Evolutionary conservation across 2,329 filamentous ascomycete species (phyloP), one percentile per base, ranked within the genome.

Genomic region (Aureobasidium sp.): DNA sequence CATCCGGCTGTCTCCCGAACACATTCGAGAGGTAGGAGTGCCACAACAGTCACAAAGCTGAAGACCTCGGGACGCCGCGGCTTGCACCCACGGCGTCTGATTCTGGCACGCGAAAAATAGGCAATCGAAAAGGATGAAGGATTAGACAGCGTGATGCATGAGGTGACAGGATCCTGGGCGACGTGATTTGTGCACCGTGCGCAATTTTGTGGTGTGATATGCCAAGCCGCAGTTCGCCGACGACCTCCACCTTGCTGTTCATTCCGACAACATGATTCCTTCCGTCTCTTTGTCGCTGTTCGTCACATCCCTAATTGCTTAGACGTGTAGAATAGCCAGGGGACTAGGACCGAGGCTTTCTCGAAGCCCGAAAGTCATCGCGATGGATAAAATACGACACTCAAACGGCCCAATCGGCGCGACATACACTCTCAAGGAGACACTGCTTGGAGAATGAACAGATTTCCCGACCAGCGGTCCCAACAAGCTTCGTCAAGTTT

Each of bases 161-260:
- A 55, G 50, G 60, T 64, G 60, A 64, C 50, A 43, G 38, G 40
- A 36, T 7, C 20, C 40, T 47, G n/a, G 23, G 36, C 40, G 40
- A 50, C 60, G 60, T 64, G 60, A 64, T 47, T 25, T n/a, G 36
- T 55, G 60, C 25, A 20, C 50, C 27, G 48, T 54, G 60, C 60
- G 25, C 36, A 9, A 2, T 15, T 9, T 27, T 27, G 60, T 64
- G 60, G 60, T 64, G 60, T 64, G 60, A 64, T 55, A 23, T 47
- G 48, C 60, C 60, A 64, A 64, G 60, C 55, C 48, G 50, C 50
- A 36, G 36, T 7, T 15, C 31, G 50, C 50, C 50, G 50, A 53
- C 31, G 16, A 48, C 45, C 45, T 48, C 8, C 23, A 23, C n/a
- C 20, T 47, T 47, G 45, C 13, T 23, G 4, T 47, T 36, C 7